phyloP scores from a whole-genome alignment of 2,329 filamentous ascomycete genomes.

The Fusarium sp. region DNA sequence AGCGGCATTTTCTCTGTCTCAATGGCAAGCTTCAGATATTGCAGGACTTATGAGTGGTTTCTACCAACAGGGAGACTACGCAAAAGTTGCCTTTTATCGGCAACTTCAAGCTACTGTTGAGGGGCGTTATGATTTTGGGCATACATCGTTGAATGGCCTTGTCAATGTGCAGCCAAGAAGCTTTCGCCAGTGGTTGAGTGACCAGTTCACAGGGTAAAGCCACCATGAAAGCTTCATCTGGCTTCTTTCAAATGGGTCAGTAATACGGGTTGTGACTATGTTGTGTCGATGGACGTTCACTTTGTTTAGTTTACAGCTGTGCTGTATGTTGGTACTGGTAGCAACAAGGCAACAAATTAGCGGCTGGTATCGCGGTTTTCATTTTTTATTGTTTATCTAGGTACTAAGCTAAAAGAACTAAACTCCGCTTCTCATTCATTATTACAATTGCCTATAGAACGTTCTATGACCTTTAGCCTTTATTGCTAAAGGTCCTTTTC shows the following conservation, averaged over 20 bases:
- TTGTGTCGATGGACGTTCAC: background rate
- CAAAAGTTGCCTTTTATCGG: slow-evolving; percentile 63
- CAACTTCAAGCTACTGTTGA: slow-evolving; percentile 74
- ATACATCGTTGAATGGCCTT: slow-evolving; percentile 67
- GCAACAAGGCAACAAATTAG: background rate
- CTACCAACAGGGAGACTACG: slow-evolving; percentile 57
- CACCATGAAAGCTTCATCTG: background rate
- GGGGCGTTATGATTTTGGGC: slow-evolving; percentile 71
- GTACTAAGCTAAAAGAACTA: background rate
- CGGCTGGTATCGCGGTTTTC: slow-evolving; percentile 6
- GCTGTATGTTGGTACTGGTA: slow-evolving; percentile 2
- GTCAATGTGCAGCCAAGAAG: slow-evolving; percentile 57
- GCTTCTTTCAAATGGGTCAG: background rate
- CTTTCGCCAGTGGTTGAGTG: slow-evolving; percentile 63
- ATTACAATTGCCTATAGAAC: background rate
- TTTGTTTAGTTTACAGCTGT: background rate
- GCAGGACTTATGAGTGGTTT: slow-evolving; percentile 53
- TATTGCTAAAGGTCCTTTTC: background rate
- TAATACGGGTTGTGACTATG: background rate
- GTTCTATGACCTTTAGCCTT: background rate
- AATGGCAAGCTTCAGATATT: slow-evolving; percentile 52
- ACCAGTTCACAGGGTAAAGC: background rate
- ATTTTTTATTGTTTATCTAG: background rate
- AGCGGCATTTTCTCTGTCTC: slow-evolving; percentile 53
- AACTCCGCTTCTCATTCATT: background rate